These are phyloP conservation scores for Cladophialophora immunda DNA, from an alignment of 2,329 filamentous ascomycete species.

Conservation along the genomic window DNA sequence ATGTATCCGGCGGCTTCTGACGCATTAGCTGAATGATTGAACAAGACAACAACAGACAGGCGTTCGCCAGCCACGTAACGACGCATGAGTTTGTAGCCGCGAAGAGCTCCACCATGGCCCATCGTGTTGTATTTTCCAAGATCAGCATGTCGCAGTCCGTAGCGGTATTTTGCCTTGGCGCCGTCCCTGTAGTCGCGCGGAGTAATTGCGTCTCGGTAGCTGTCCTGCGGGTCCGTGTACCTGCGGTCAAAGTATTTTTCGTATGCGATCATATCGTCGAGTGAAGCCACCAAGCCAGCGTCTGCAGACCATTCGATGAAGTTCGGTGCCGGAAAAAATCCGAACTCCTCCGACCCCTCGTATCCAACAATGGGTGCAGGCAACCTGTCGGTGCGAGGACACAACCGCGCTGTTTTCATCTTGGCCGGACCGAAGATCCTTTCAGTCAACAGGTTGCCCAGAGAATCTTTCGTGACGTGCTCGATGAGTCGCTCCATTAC, in stretches of 20 bases:
- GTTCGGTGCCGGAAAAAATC: slow-evolving; percentile 50
- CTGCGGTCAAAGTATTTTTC: slow-evolving; percentile 52
- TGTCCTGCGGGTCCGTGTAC: slow-evolving; percentile 45
- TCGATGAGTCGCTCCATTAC: slow-evolving; percentile 51
- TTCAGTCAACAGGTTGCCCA: slow-evolving; percentile 49
- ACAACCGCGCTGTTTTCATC: slow-evolving; percentile 54
- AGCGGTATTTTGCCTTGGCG: slow-evolving; percentile 48
- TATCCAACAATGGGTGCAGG: slow-evolving; percentile 55
- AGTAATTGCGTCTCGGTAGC: slow-evolving; percentile 46
- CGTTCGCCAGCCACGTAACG: slow-evolving; percentile 47
- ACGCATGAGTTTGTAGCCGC: slow-evolving; percentile 52
- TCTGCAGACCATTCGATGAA: slow-evolving; percentile 58
- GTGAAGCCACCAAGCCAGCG: slow-evolving; percentile 55
- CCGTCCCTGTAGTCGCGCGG: slow-evolving; percentile 48
- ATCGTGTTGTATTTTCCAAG: slow-evolving; percentile 44
- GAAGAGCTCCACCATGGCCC: slow-evolving; percentile 54
- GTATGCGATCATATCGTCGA: slow-evolving; percentile 58
- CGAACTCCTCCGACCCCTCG: slow-evolving; percentile 51
- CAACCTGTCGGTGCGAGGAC: slow-evolving; percentile 48
- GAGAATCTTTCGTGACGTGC: slow-evolving; percentile 47
- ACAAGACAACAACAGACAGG: slow-evolving; percentile 52
- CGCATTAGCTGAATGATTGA: slow-evolving; percentile 51
- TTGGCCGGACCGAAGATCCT: slow-evolving; percentile 52
- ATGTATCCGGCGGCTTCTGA: slow-evolving; percentile 43
- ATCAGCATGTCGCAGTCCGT: slow-evolving; percentile 46